Conservation (phyloP, 139 green algal species). For the Desmodesmus armatus region DNA sequence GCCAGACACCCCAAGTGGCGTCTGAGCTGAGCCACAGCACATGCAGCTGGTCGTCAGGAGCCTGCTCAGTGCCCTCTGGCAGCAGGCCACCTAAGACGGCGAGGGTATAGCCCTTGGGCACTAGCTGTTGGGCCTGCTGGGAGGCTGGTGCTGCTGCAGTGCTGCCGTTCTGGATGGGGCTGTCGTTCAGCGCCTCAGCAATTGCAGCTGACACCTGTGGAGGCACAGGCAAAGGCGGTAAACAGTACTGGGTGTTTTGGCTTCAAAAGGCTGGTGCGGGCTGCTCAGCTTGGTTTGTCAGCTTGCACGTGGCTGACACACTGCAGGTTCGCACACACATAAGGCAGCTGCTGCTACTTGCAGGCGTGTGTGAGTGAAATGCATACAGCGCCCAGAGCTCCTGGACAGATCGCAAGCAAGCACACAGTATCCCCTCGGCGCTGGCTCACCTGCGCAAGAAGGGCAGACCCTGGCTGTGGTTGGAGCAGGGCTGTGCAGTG, state of each 20-base stretch:
- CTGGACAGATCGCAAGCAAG: too few relatives aligned
- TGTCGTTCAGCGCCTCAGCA: conserved; percentile 12
- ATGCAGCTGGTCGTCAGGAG: conserved; percentile 17
- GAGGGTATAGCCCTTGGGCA: conserved; percentile 9
- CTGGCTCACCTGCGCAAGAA: conserved; percentile 6
- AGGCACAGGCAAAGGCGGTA: neutral
- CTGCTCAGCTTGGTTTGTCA: neutral
- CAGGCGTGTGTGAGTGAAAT: neutral
- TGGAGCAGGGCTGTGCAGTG: neutral
- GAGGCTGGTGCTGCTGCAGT: neutral
- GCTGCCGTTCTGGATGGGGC: conserved; percentile 10
- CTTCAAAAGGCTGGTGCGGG: neutral
- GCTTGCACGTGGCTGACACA: neutral
- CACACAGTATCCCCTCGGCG: neutral
- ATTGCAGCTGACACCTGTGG: neutral
- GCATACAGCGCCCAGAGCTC: too few relatives aligned
- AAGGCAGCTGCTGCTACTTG: neutral
- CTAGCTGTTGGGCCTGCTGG: neutral
- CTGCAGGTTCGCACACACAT: neutral
- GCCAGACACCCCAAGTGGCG: conserved; percentile 11
- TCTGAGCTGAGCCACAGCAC: neutral
- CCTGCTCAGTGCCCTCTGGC: neutral
- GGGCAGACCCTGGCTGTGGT: neutral
- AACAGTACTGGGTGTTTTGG: neutral
- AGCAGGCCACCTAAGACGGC: conserved; percentile 11